These are phyloP conservation scores for Tillandsia leiboldiana DNA, from an alignment of 176 grass and related monocot genomes.

Conservation along the genomic window DNA sequence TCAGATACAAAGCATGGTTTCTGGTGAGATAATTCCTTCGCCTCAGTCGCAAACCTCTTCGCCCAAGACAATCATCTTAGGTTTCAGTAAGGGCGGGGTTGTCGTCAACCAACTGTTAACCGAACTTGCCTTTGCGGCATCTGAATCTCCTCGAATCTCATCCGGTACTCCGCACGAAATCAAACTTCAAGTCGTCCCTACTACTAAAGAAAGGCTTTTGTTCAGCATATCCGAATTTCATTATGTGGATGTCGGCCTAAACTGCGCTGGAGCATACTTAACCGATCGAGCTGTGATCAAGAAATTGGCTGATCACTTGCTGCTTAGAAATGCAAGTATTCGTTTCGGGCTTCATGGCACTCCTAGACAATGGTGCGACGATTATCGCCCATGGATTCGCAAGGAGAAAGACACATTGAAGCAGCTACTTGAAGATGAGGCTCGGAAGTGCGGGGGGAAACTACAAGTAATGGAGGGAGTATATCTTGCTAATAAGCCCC, in stretches of 20 bases:
- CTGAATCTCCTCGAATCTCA: slow-evolving; percentile 1
- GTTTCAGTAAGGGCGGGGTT: slow-evolving; percentile 86
- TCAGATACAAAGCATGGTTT: slow-evolving; percentile 40
- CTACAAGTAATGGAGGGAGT: slow-evolving; percentile 32
- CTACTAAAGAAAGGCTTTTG: slow-evolving; percentile 33
- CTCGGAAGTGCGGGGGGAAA: slow-evolving; percentile 22
- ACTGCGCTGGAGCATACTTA: slow-evolving; percentile 74
- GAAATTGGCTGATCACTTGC: slow-evolving; percentile 26
- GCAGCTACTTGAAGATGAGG: slow-evolving; percentile 33
- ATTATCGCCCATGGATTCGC: slow-evolving; percentile 33
- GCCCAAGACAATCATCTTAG: slow-evolving; percentile 55
- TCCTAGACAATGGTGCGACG: slow-evolving; percentile 55
- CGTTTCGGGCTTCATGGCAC: slow-evolving; percentile 62
- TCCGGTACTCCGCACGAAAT: not conserved
- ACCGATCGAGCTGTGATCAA: slow-evolving; percentile 41
- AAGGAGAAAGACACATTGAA: slow-evolving; percentile 38
- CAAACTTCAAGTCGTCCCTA: slow-evolving; percentile 28
- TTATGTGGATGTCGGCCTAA: slow-evolving; percentile 78
- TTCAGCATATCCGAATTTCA: slow-evolving; percentile 66
- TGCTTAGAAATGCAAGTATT: slow-evolving; percentile 18
- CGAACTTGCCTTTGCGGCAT: slow-evolving; percentile 47
- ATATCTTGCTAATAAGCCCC: slow-evolving; percentile 31
- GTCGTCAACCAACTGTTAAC: slow-evolving; percentile 74
- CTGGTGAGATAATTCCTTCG: slow-evolving; percentile 14
- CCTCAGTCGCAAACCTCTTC: slow-evolving; percentile 3